Conservation (phyloP, 2,329 filamentous ascomycete genomes). For the Epichloe aotearoae region DNA sequence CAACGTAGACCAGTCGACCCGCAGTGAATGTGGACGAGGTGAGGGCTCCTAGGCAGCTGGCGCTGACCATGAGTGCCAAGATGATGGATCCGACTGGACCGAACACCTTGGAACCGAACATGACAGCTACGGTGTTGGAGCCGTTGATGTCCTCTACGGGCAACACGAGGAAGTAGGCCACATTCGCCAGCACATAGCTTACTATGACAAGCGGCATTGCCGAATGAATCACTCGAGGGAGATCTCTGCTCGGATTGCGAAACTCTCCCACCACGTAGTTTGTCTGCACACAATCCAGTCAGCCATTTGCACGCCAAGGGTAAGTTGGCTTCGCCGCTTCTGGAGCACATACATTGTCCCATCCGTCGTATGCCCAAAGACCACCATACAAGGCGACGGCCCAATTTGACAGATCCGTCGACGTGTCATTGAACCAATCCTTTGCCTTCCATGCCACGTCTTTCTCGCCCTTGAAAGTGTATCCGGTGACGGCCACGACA, state of each 20-base stretch:
- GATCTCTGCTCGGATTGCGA: conserved; percentile 75
- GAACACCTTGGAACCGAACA: conserved; percentile 84
- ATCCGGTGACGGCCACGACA: conserved; percentile 76
- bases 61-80: conserved; percentile 77
- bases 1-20: conserved; percentile 82
- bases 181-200: conserved; percentile 79
- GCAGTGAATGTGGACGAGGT: conserved; percentile 93
- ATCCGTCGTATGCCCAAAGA: conserved; percentile 95
- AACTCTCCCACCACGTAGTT: conserved; percentile 98
- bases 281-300: conserved; percentile 41
- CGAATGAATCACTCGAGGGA: conserved; percentile 90
- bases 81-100: conserved; percentile 70
- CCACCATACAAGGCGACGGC: conserved; percentile 91
- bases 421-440: conserved; percentile 82
- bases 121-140: conserved; percentile 89
- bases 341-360: conserved; percentile 71
- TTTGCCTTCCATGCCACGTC: conserved; percentile 77
- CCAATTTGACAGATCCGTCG: conserved; percentile 68
- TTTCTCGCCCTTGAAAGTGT: conserved; percentile 61
- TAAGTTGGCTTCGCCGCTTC: background rate
- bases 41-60: conserved; percentile 85
- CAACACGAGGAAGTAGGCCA: conserved; percentile 89
- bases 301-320: background rate
- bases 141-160: conserved; percentile 68
- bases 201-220: conserved; percentile 90